Conservation (phyloP, 164 flowering plant genomes). For the Stephania cephalantha region DNA sequence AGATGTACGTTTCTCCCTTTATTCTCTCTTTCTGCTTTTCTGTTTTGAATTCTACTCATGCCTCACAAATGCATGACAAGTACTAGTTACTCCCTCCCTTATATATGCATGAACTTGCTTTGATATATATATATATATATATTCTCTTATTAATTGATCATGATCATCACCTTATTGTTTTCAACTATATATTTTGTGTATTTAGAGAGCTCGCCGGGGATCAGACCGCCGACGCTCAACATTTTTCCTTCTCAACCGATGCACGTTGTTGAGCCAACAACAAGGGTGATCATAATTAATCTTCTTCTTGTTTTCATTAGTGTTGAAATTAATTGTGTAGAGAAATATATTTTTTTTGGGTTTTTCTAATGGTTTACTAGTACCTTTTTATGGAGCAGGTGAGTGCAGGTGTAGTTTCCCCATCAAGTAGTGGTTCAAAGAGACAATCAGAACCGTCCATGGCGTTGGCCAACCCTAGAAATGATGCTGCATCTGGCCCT, state of each 20-base stretch:
- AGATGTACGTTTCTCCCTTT: constrained; percentile 20
- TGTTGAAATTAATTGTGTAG: background rate
- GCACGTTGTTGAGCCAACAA: constrained; percentile 84
- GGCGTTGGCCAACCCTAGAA: constrained; percentile 62
- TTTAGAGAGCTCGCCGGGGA: constrained; percentile 52
- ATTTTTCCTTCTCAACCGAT: constrained; percentile 99
- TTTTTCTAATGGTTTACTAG: background rate
- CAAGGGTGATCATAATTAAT: constrained; percentile 29
- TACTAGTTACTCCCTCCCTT: constrained; percentile 1
- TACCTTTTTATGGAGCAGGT: constrained; percentile 27
- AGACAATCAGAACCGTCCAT: constrained; percentile 66
- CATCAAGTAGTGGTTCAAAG: constrained; percentile 44
- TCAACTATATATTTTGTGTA: constrained; percentile 5
- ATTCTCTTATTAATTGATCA: background rate
- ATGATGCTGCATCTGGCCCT: constrained; percentile 31
- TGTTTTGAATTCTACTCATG: constrained; percentile 13
- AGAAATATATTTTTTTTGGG: too few species aligned
- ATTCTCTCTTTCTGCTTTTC: constrained; percentile 14
- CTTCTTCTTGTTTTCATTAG: background rate
- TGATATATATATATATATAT: too few species aligned
- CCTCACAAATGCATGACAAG: constrained; percentile 33
- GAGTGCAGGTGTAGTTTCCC: constrained; percentile 37
- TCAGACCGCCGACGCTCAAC: constrained; percentile 92
- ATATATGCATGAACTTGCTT: background rate
- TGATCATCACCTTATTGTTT: background rate